A percentile compares a stretch with the other conserved stretches of the same genome.
Conservation (phyloP, 305 asterid species). For the Fraxinus greggii region DNA sequence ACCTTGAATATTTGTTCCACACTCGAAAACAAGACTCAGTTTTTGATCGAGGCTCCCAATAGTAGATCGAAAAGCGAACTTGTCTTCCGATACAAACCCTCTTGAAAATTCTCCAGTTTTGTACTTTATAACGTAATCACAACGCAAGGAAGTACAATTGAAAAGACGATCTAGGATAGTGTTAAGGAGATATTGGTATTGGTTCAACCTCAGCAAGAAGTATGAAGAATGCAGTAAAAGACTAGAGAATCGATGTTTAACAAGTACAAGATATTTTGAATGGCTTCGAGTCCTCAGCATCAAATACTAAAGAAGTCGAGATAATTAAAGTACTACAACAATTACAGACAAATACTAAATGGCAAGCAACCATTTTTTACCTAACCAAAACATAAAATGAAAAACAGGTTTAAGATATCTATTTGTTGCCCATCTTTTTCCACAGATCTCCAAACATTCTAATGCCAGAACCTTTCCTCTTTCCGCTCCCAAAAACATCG, state of each 20-base stretch:
- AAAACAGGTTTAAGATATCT: conserved; percentile 15
- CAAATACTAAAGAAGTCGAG: background rate
- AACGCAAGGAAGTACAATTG: background rate
- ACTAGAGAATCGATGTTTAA: background rate
- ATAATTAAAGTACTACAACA: conserved; percentile 7
- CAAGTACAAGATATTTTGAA: background rate
- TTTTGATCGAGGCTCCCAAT: background rate
- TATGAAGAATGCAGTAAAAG: background rate
- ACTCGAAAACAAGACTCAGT: background rate
- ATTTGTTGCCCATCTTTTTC: conserved; percentile 83
- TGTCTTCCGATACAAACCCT: background rate
- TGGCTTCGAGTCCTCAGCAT: background rate
- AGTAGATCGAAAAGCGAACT: background rate
- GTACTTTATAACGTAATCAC: background rate
- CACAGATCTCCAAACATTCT: conserved; percentile 86
- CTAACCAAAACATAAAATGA: conserved; percentile 11
- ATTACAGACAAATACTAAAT: conserved; percentile 25
- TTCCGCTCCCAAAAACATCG: conserved; percentile 58
- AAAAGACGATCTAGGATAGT: background rate
- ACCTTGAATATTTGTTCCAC: background rate
- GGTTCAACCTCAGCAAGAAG: background rate
- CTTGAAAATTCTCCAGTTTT: background rate
- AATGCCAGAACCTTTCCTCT: conserved; percentile 74
- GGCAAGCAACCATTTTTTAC: conserved; percentile 37
- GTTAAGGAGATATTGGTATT: background rate